Evolutionary conservation across 2,329 filamentous ascomycete genomes (phyloP).

Genomic region (Davidsoniella neocaledoniae): DNA sequence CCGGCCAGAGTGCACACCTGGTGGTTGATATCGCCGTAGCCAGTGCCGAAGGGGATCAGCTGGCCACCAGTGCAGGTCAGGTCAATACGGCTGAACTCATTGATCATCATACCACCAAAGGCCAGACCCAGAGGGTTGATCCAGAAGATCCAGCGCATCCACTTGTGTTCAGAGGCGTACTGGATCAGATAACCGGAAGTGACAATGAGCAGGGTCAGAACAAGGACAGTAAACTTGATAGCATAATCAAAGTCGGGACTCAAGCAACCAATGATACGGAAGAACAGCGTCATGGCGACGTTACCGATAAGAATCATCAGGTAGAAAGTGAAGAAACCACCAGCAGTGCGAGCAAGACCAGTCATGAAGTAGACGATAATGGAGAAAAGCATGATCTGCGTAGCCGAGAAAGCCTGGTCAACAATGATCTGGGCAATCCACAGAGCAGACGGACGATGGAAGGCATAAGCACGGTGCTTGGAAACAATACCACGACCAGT

Average conservation of each 20-base stretch:
- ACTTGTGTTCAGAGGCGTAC: slow-evolving; percentile 55
- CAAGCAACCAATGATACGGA: slow-evolving; percentile 56
- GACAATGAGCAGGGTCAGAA: slow-evolving; percentile 67
- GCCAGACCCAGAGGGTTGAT: slow-evolving; percentile 58
- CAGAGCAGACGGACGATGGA: slow-evolving; percentile 64
- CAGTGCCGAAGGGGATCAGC: slow-evolving; percentile 53
- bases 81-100: slow-evolving; percentile 58
- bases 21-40: slow-evolving; percentile 52
- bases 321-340: slow-evolving; percentile 64
- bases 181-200: slow-evolving; percentile 76
- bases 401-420: slow-evolving; percentile 54
- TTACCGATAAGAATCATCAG: slow-evolving; percentile 53
- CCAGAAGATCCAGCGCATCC: slow-evolving; percentile 68
- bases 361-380: slow-evolving; percentile 71
- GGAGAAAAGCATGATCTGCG: slow-evolving; percentile 54
- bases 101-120: slow-evolving; percentile 69
- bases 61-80: slow-evolving; percentile 52
- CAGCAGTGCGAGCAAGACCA: slow-evolving; percentile 48
- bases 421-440: slow-evolving; percentile 74
- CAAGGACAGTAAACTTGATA: slow-evolving; percentile 62
- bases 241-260: slow-evolving; percentile 75
- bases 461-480: slow-evolving; percentile 70
- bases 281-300: slow-evolving; percentile 60
- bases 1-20: slow-evolving; percentile 72
- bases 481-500: slow-evolving; percentile 60